Percentiles rank a stretch among this genome's conserved stretches.
These are phyloP conservation scores for Lichtheimia ramosa DNA, from an alignment of 371 early-diverging fungal species.

Conservation along the genomic window DNA sequence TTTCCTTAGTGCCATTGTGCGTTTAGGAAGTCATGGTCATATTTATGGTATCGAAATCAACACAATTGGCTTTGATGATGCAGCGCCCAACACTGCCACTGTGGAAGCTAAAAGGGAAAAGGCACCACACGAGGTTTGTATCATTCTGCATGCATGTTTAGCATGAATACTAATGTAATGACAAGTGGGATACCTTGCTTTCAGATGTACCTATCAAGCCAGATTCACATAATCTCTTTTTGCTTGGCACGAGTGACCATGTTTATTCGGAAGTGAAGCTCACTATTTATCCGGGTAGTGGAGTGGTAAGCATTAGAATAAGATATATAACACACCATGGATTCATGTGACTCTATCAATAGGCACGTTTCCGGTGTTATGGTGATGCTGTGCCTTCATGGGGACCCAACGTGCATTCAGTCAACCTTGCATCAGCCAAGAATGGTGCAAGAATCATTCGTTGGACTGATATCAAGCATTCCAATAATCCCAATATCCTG, in stretches of 20 bases:
- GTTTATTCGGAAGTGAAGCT: conserved; percentile 66
- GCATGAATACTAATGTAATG: neutral
- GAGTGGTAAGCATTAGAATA: conserved; percentile 50
- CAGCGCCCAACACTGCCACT: conserved; percentile 63
- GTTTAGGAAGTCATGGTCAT: conserved; percentile 69
- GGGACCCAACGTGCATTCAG: conserved; percentile 27
- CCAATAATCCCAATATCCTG: conserved; percentile 64
- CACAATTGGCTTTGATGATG: conserved; percentile 77
- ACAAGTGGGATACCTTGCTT: conserved; percentile 70
- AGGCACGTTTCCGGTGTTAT: conserved; percentile 76
- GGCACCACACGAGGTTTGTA: too few relatives aligned
- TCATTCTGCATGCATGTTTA: too few relatives aligned
- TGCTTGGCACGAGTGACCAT: conserved; percentile 28
- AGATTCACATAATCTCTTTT: conserved; percentile 65
- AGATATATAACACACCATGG: too few relatives aligned
- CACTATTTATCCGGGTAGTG: conserved; percentile 82
- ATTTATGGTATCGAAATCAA: conserved; percentile 82
- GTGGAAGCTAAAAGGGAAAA: conserved; percentile 44
- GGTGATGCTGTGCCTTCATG: conserved; percentile 66
- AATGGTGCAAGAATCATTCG: conserved; percentile 73
- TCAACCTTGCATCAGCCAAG: conserved; percentile 73
- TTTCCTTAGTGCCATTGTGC: conserved; percentile 55
- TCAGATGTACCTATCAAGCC: conserved; percentile 56
- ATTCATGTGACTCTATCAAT: neutral
- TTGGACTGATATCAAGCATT: conserved; percentile 69